These are phyloP conservation scores for Penicillium sp. DNA, from an alignment of 2,329 filamentous ascomycete genomes.

Conservation along the genomic window DNA sequence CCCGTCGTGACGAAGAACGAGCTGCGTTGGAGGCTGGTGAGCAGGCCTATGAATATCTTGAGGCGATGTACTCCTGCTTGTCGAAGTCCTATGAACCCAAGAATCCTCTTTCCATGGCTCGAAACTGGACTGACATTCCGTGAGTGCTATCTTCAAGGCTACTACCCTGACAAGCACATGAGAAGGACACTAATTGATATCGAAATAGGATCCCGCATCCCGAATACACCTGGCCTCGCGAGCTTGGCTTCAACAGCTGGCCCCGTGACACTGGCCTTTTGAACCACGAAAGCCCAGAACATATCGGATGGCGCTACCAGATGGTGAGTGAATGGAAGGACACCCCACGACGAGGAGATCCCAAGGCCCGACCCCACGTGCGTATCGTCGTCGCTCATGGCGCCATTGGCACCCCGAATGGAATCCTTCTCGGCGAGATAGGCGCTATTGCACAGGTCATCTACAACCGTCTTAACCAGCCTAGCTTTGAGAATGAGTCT, in stretches of 20 bases:
- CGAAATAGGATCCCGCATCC: not conserved
- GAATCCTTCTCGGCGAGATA: constrained; percentile 6
- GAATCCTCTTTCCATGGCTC: constrained; percentile 1
- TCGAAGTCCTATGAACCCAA: constrained; percentile 2
- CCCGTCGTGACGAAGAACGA: not conserved
- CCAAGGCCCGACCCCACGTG: not conserved
- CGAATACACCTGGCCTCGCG: not conserved
- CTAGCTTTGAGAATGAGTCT: constrained; percentile 4
- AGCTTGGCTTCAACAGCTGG: constrained; percentile 8
- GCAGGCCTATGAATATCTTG: not conserved
- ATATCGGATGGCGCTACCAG: constrained; percentile 6
- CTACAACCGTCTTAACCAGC: constrained; percentile 8
- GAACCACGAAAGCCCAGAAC: not conserved
- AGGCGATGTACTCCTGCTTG: not conserved
- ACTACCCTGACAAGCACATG: too few relatives aligned
- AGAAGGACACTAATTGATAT: not conserved
- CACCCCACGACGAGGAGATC: not conserved
- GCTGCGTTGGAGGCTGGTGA: not conserved
- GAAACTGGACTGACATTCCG: constrained; percentile 1
- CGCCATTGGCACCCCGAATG: not conserved
- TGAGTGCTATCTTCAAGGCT: not conserved
- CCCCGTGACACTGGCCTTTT: not conserved
- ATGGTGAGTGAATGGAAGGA: constrained; percentile 6
- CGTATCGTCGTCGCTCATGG: not conserved
- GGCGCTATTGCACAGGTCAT: constrained; percentile 9